Evolutionary conservation across 2,329 filamentous ascomycete genomes (phyloP).

Genomic region (Cladophialophora immunda): DNA sequence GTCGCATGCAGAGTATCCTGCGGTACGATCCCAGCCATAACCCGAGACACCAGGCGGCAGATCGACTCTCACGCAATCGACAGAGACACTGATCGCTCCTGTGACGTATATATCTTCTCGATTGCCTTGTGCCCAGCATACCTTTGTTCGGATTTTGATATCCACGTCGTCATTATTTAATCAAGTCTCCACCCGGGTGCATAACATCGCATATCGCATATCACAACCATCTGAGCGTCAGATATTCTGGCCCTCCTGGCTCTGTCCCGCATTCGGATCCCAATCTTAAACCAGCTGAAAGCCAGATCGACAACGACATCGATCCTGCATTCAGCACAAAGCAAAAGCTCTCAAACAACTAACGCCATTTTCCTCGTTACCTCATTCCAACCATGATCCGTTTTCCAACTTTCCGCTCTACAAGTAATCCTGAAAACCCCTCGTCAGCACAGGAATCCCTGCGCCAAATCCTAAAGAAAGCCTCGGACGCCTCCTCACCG

Average conservation of each 20-base stretch:
- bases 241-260: background rate
- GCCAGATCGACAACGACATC: constrained; percentile 5
- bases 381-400: constrained; percentile 15
- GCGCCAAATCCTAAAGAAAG: constrained; percentile 14
- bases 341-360: background rate
- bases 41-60: background rate
- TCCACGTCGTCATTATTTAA: background rate
- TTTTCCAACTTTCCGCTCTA: constrained; percentile 20
- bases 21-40: background rate
- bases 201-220: background rate
- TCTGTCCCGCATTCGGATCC: background rate
- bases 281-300: background rate
- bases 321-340: constrained; percentile 3
- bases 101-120: constrained; percentile 2
- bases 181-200: constrained; percentile 15
- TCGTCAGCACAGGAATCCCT: constrained; percentile 8
- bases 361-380: background rate
- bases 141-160: background rate
- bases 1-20: background rate
- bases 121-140: background rate
- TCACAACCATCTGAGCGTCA: background rate
- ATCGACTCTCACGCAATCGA: constrained; percentile 1
- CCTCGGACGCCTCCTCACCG: constrained; percentile 1
- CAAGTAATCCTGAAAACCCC: background rate
- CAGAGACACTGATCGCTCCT: background rate